phyloP scores from a whole-genome alignment of 176 grass and related monocot genomes.

The Thalia dealbata region DNA sequence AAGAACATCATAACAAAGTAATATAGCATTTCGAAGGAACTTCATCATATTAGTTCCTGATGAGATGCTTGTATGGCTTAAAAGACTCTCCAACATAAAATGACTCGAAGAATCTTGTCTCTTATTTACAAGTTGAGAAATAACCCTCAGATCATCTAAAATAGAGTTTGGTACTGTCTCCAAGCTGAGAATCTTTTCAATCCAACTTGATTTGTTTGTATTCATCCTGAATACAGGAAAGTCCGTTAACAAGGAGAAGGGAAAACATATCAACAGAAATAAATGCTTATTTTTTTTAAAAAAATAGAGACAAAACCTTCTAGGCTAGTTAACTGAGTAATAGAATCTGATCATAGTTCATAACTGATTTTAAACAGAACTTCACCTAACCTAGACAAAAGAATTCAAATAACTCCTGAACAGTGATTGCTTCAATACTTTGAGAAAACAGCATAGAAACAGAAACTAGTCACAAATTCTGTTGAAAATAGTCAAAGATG shows the following conservation, averaged over 20 bases:
- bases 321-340: not conserved
- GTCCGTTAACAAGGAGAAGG: slow-evolving; percentile 1
- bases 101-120: slow-evolving; percentile 28
- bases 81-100: slow-evolving; percentile 41
- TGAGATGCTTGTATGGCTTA: slow-evolving; percentile 36
- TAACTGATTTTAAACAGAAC: not conserved
- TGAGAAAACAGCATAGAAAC: too few species aligned
- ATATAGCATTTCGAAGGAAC: slow-evolving; percentile 62
- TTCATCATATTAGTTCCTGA: slow-evolving; percentile 40
- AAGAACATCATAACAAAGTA: slow-evolving; percentile 63
- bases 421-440: too few species aligned
- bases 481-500: too few species aligned
- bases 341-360: too few species aligned
- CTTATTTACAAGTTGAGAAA: slow-evolving; percentile 47
- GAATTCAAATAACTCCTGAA: too few species aligned
- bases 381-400: too few species aligned
- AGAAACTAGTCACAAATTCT: too few species aligned
- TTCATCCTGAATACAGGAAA: slow-evolving; percentile 45
- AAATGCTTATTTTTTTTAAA: too few species aligned
- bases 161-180: slow-evolving; percentile 64
- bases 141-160: slow-evolving; percentile 53
- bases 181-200: slow-evolving; percentile 66
- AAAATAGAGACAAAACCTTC: not conserved
- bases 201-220: slow-evolving; percentile 81
- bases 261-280: not conserved